These are phyloP conservation scores for Lycium barbarum DNA, from an alignment of 257 asterid species.

Conservation along the genomic window DNA sequence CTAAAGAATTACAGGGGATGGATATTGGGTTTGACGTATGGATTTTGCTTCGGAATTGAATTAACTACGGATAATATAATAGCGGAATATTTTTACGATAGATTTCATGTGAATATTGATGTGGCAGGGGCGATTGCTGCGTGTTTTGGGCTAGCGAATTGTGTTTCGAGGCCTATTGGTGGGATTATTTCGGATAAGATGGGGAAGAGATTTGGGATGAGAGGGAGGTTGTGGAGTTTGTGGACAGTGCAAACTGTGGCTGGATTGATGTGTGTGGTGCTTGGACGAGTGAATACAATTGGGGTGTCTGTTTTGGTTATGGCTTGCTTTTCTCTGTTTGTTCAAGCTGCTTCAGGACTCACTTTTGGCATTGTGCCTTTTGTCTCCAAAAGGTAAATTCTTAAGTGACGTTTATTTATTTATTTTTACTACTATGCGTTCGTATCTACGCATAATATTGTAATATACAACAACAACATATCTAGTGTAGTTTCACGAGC, in stretches of 20 bases:
- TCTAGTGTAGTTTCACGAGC: too few relatives aligned
- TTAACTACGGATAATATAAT: constrained; percentile 62
- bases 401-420: neutral
- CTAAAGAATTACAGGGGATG: constrained; percentile 59
- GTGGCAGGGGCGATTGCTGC: constrained; percentile 66
- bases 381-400: constrained; percentile 61
- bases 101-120: constrained; percentile 48
- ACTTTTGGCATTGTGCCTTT: constrained; percentile 73
- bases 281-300: constrained; percentile 48
- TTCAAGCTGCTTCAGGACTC: constrained; percentile 74
- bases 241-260: constrained; percentile 62
- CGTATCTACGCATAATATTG: too few relatives aligned
- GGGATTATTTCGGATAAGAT: constrained; percentile 59
- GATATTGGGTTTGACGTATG: constrained; percentile 56
- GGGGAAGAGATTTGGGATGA: constrained; percentile 65
- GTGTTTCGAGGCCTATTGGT: constrained; percentile 61
- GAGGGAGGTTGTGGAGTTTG: constrained; percentile 73
- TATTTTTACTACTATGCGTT: too few relatives aligned
- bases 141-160: constrained; percentile 62
- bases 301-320: constrained; percentile 58
- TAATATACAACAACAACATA: too few relatives aligned
- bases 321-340: constrained; percentile 57
- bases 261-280: constrained; percentile 48
- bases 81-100: constrained; percentile 61
- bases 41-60: constrained; percentile 62